phyloP scores from a whole-genome alignment of 2,329 filamentous ascomycete genomes.

The Penicillium sp. region DNA sequence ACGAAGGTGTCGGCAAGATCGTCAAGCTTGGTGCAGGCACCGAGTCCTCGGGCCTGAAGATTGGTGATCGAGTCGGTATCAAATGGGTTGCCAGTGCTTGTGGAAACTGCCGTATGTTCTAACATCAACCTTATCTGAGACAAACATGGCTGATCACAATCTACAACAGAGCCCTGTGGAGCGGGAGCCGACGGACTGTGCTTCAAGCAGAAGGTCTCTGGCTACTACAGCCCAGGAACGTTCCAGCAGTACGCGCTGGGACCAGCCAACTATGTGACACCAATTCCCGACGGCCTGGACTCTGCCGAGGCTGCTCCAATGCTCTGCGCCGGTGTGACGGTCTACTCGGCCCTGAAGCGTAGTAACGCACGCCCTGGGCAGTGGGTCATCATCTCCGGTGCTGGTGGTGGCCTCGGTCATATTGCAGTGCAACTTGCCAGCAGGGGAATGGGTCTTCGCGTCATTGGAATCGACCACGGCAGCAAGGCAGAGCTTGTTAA shows the following conservation, averaged over 20 bases:
- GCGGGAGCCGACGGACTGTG: conserved; percentile 62
- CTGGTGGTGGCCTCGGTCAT: conserved; percentile 70
- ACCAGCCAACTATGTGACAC: conserved; percentile 71
- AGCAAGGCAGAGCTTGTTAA: conserved; percentile 65
- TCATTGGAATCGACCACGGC: conserved; percentile 70
- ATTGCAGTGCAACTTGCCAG: conserved; percentile 66
- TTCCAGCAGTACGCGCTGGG: conserved; percentile 73
- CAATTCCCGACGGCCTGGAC: conserved; percentile 66
- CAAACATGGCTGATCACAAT: conserved; percentile 9
- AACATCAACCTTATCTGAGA: not conserved
- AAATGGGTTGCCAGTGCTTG: conserved; percentile 70
- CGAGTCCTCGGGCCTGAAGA: conserved; percentile 61
- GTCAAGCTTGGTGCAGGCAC: conserved; percentile 69
- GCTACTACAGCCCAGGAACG: conserved; percentile 73
- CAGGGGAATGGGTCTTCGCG: conserved; percentile 66
- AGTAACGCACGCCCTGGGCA: conserved; percentile 64
- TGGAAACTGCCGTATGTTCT: conserved; percentile 54
- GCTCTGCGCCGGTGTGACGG: conserved; percentile 71
- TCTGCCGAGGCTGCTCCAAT: conserved; percentile 69
- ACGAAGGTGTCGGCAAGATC: conserved; percentile 71
- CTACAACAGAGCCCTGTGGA: conserved; percentile 54
- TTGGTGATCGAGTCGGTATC: conserved; percentile 73
- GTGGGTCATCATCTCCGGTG: conserved; percentile 65
- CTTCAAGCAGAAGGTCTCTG: conserved; percentile 63
- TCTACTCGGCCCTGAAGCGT: conserved; percentile 70